Evolutionary conservation across 345 rosid species (phyloP), one percentile per base, ranked within the genome.

Genomic region (Populus davidiana): DNA sequence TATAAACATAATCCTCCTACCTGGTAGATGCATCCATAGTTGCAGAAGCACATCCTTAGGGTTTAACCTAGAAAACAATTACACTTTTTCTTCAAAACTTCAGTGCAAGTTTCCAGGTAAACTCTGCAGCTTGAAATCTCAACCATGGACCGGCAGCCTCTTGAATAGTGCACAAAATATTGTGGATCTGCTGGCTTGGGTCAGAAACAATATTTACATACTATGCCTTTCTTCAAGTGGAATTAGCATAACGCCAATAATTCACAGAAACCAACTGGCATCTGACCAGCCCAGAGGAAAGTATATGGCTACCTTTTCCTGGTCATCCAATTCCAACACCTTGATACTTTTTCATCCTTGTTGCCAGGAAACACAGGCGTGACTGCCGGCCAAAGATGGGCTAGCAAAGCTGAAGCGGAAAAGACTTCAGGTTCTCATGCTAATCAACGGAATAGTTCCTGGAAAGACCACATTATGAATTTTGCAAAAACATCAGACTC

Each of bases 381-480:
- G 25, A 23, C 64, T 10, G 29, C 64, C 13, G 4, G 64, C 64
- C 29, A 59, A n/a, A 9, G 29, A 59, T 5, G 23, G 64, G 64
- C 64, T 23, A 10, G 64, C 23, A 59, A 59, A 59, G 64, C 25
- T 18, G n/a, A 52, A 52, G 59, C 1, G 23, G 59, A 20, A 6
- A 20, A 7, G 23, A 52, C 63, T 23, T 3, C 2, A 23, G 64
- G 23, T 59, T 54, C n/a, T 59, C 25, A 17, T 27, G 36, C 67
- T 64, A 50, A 72, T 89, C 87, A 92, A 43, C 82, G 82, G 74
- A 96, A 96, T 6, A 92, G 35, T 67, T 92, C 91, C 3, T 79
- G 93, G 84, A 91, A 96, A 65, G 99, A 96, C 99, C 99, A 92
- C 97, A 96, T 93, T 64, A 93, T 86, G 89, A 93, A 92, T 81